These are phyloP conservation scores for Melanopsichium pennsylvanicum DNA, from an alignment of 1,284 basidiomycete species.

Conservation along the genomic window DNA sequence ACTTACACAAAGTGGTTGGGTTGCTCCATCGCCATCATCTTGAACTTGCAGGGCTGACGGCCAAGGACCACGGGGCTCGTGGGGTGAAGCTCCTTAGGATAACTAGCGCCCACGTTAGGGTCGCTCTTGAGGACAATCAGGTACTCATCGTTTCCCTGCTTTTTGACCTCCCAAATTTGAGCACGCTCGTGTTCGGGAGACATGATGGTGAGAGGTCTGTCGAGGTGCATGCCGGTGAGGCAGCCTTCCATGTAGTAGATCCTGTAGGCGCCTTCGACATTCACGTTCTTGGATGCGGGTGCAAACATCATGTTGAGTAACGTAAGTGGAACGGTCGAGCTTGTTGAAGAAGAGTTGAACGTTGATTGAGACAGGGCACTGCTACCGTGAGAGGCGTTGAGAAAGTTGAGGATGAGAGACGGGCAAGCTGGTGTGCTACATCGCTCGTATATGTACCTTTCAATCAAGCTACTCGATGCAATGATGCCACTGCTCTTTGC, in stretches of 20 bases:
- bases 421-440: no score
- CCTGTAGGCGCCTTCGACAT: conserved; percentile 12
- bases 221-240: not conserved
- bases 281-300: conserved; percentile 2
- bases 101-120: not conserved
- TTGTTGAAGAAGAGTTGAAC: no score
- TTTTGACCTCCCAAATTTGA: conserved; percentile 11
- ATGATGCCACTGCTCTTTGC: no score
- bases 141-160: not conserved
- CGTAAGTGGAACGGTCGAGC: no score
- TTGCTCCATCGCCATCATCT: not conserved
- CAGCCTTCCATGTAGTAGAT: conserved; percentile 6
- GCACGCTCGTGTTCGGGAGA: not conserved
- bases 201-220: not conserved
- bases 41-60: not conserved
- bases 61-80: not conserved
- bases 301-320: conserved; percentile 1
- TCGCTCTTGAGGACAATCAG: conserved; percentile 2
- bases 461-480: no score
- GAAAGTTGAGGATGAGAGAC: no score
- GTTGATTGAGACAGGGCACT: no score
- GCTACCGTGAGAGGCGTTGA: no score
- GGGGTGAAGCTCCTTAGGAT: not conserved
- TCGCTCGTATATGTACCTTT: no score
- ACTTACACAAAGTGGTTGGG: not conserved